Evolutionary conservation across 495 filamentous ascomycete genomes (phyloP), one percentile per base, ranked within the genome.

Genomic region (Penicillium dipodomyicola): DNA sequence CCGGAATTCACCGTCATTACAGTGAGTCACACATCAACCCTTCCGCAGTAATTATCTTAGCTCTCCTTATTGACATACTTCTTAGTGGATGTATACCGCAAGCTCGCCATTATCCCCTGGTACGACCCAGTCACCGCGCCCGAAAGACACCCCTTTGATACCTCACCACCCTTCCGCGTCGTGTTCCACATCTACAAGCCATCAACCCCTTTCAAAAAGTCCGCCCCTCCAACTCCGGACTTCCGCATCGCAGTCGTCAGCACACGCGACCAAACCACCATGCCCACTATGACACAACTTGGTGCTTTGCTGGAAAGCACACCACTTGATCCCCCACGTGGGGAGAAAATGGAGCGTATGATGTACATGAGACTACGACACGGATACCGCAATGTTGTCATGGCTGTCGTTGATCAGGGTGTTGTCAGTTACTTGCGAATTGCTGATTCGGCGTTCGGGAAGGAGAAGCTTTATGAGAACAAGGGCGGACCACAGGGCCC

Each of bases 381-480:
- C 53, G 94, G 91, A 12, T 87, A 89, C 66, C 80, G 91, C 56
- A 91, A 89, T 68, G 90, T 91, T 7, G 74, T 96, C 47, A 62
- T 98, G 17, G 94, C 92, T 0, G 83, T 97, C 5, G 90, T 96
- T 9, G 94, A 97, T 65, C 80, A 90, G 54, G 94, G 94, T 0
- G 79, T 98, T 29, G 87, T 91, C 30, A 97, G 92, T 65, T 98
- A 90, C 67, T 71, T 96, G 47, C 80, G 88, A 35, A 73, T 96
- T 51, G 84, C 78, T 8, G 92, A 97, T 73, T 85, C 85, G 11
- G 87, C 82, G 12, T 96, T 97, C 72, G 86, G 80, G 23, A 84
- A 82, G 57, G 92, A 95, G 71, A 82, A 72, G 71, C 49, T 96
- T 17, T 92, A 82, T 62, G 79, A 84, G 32, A 46, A 51, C 7